Evolutionary conservation across 2,329 filamentous ascomycete genomes (phyloP), one percentile per base, ranked within the genome.

Genomic region (Exophiala sideris): DNA sequence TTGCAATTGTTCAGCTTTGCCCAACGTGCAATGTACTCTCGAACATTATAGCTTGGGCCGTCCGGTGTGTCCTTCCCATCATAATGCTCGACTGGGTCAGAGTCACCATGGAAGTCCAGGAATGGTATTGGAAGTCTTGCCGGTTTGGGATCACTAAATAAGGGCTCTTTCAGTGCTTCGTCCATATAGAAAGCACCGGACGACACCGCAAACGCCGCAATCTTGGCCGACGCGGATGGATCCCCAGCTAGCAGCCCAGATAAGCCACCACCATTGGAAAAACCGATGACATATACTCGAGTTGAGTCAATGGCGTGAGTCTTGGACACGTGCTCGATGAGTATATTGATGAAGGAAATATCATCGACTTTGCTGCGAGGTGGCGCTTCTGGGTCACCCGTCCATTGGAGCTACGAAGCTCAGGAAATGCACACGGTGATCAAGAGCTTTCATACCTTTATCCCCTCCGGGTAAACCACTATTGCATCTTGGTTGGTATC

Each of bases 241-340:
- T 46, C 44, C 38, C 76, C 68, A 3, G 78, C 76, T 4, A 79
- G 69, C 1, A 72, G 62, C n/a, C 71, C 72, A 3, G 73, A 73
- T 14, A 77, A 76, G 11, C 74, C 80, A 2, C 76, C 81, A 4
- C 79, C 80, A 42, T 83, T 81, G 59, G 72, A 81, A 59, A 82
- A 80, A 41, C 76, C 77, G 1, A 71, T 69, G 9, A 71, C 71
- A 56, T 77, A 79, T 35, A 79, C 67, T 8, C 70, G 70, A 3
- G 62, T 61, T 1, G 66, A 62, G 76, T 46, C 21, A 12, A 46
- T 33, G 18, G 44, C 79, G 61, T 75, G 75, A 3, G 61, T 61
- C 5, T 63, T 54, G 50, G 70, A 62, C 6, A 79, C 59, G 16
- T 73, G 60, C 12, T 67, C 61, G 24, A 76, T 62, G 18, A 79